These are phyloP conservation scores for Colletotrichum aenigma DNA, from an alignment of 2,329 filamentous ascomycete species.

Conservation along the genomic window DNA sequence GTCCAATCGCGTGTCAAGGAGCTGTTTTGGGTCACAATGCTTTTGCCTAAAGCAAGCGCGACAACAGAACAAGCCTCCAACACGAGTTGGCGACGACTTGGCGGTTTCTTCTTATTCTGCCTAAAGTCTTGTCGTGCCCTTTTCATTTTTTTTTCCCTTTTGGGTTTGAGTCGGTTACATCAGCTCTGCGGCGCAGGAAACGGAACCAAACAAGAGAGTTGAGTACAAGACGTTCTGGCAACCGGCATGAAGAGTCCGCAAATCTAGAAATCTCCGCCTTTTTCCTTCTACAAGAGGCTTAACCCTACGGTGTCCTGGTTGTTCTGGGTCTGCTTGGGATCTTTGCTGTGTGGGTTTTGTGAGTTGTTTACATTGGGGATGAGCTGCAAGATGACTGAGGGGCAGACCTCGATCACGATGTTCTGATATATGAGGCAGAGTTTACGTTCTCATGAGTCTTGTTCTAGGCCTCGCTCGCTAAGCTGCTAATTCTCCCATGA, in stretches of 20 bases:
- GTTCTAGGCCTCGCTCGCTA: background rate
- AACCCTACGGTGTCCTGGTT: rapidly evolving
- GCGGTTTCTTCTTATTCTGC: background rate
- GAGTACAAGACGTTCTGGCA: background rate
- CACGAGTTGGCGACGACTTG: background rate
- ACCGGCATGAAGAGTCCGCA: no score
- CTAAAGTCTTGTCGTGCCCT: background rate
- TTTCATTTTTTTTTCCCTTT: no score
- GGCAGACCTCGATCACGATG: no score
- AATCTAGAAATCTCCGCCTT: rapidly evolving
- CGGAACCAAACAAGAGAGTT: rapidly evolving
- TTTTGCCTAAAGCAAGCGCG: background rate
- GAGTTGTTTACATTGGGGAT: background rate
- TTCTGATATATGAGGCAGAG: no score
- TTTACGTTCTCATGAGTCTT: no score
- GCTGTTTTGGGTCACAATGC: background rate
- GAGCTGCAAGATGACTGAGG: no score
- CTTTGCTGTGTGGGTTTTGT: background rate
- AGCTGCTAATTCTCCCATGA: background rate
- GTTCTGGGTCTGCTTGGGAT: background rate
- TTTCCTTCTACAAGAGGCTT: no score
- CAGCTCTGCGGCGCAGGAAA: no score
- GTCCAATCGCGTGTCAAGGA: background rate
- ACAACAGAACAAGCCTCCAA: background rate
- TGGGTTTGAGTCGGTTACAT: no score